phyloP scores from a whole-genome alignment of 129 eudicot genomes.

The Rutidosis leptorrhynchoides region DNA sequence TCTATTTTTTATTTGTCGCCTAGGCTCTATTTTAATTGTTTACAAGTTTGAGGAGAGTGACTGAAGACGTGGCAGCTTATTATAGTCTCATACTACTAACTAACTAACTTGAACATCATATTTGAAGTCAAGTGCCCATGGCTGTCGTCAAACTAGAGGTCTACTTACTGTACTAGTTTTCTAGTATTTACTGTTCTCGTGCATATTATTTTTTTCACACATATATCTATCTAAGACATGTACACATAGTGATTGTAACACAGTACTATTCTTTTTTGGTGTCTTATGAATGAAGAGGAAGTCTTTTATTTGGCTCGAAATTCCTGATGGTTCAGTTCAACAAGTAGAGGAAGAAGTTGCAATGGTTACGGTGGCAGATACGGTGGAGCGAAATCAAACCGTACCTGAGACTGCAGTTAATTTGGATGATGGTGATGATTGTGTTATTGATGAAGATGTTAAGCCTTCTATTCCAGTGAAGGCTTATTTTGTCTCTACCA shows the following conservation, averaged over 20 bases:
- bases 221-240: not conserved
- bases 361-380: conserved; percentile 37
- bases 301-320: conserved; percentile 90
- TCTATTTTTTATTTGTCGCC: not conserved
- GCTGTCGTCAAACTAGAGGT: conserved; percentile 71
- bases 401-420: conserved; percentile 28
- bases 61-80: conserved; percentile 23
- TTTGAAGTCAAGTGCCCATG: conserved; percentile 47
- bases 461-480: conserved; percentile 66
- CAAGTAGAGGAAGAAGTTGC: conserved; percentile 98
- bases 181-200: not conserved
- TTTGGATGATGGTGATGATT: conserved; percentile 31
- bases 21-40: not conserved
- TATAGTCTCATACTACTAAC: too few species aligned
- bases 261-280: not conserved
- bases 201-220: not conserved
- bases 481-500: conserved; percentile 90
- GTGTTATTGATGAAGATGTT: conserved; percentile 41
- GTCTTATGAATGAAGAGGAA: conserved; percentile 41
- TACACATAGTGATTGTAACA: not conserved
- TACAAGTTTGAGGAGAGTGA: conserved; percentile 19
- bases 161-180: conserved; percentile 5
- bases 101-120: too few species aligned
- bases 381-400: conserved; percentile 40
- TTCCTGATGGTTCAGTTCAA: conserved; percentile 77